A percentile compares a stretch with the other conserved stretches of the same genome.
phyloP scores from a whole-genome alignment of 2,329 filamentous ascomycete species.

The Fusarium odoratissimum region DNA sequence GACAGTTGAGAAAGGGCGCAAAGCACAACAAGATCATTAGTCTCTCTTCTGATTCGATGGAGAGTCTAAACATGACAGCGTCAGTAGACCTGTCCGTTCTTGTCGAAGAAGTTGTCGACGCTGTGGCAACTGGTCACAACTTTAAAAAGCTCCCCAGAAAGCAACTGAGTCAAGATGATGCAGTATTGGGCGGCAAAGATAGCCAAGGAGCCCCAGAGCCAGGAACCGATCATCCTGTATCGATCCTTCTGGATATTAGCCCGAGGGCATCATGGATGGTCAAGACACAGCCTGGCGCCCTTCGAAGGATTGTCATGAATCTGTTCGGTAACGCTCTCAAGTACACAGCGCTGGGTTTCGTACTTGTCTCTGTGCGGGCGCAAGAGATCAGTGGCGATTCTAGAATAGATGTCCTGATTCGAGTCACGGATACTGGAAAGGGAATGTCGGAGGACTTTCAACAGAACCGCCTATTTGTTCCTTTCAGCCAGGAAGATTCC shows the following conservation, averaged over 20 bases:
- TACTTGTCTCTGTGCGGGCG: slow-evolving; percentile 54
- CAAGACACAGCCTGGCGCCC: slow-evolving; percentile 62
- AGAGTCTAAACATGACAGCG: slow-evolving; percentile 48
- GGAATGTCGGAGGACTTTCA: slow-evolving; percentile 73
- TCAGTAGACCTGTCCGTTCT: slow-evolving; percentile 50
- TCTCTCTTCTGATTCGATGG: slow-evolving; percentile 45
- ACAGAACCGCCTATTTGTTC: slow-evolving; percentile 68
- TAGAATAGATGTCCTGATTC: slow-evolving; percentile 52
- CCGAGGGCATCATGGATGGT: slow-evolving; percentile 62
- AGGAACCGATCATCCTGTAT: slow-evolving; percentile 49
- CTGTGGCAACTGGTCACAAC: slow-evolving; percentile 52
- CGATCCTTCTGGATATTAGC: slow-evolving; percentile 63
- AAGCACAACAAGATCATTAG: slow-evolving; percentile 38
- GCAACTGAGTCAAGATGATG: slow-evolving; percentile 3
- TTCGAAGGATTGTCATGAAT: slow-evolving; percentile 70
- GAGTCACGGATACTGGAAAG: slow-evolving; percentile 71
- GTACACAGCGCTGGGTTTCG: slow-evolving; percentile 65
- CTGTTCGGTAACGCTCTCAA: slow-evolving; percentile 72
- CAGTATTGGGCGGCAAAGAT: neutral
- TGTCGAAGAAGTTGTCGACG: slow-evolving; percentile 55
- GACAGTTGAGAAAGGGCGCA: slow-evolving; percentile 37
- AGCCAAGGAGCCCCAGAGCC: slow-evolving; percentile 12
- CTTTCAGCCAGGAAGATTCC: slow-evolving; percentile 72
- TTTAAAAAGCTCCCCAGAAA: slow-evolving; percentile 45
- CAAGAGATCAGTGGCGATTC: slow-evolving; percentile 37